These are phyloP conservation scores for Stygiomarasmius scandens DNA, from an alignment of 1,284 basidiomycete species.

Conservation along the genomic window DNA sequence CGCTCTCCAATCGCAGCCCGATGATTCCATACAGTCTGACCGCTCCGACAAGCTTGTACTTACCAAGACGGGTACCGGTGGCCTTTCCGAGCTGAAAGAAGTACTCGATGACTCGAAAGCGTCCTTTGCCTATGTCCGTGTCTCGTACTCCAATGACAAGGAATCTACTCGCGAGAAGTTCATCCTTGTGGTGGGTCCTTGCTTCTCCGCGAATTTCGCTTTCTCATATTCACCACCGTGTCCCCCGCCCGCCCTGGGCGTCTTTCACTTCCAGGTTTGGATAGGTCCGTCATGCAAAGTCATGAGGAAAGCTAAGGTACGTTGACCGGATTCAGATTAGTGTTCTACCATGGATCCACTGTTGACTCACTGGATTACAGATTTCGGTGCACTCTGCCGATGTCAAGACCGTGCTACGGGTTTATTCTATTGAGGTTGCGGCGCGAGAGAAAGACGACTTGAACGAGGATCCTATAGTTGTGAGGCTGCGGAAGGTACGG, in stretches of 20 bases:
- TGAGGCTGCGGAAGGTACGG: conserved; percentile 72
- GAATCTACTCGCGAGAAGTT: conserved; percentile 89
- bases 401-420: conserved; percentile 79
- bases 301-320: conserved; percentile 89
- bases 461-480: conserved; percentile 78
- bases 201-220: conserved; percentile 13
- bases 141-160: conserved; percentile 86
- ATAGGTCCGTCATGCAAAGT: conserved; percentile 85
- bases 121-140: conserved; percentile 81
- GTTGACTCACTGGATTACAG: conserved; percentile 47
- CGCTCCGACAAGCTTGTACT: conserved; percentile 82
- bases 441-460: conserved; percentile 82
- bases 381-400: conserved; percentile 87
- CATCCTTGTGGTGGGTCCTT: conserved; percentile 68
- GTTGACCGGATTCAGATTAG: conserved; percentile 25
- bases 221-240: conserved; percentile 4
- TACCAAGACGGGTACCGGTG: conserved; percentile 77
- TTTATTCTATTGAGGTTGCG: conserved; percentile 85
- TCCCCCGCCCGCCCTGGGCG: conserved; percentile 1
- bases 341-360: conserved; percentile 27
- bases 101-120: conserved; percentile 74
- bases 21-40: conserved; percentile 56
- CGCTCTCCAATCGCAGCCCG: conserved; percentile 15
- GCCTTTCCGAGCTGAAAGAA: conserved; percentile 77
- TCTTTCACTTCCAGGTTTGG: conserved; percentile 55